Evolutionary conservation across 139 green algal genomes (phyloP).

Genomic region (Chlorella sp.): DNA sequence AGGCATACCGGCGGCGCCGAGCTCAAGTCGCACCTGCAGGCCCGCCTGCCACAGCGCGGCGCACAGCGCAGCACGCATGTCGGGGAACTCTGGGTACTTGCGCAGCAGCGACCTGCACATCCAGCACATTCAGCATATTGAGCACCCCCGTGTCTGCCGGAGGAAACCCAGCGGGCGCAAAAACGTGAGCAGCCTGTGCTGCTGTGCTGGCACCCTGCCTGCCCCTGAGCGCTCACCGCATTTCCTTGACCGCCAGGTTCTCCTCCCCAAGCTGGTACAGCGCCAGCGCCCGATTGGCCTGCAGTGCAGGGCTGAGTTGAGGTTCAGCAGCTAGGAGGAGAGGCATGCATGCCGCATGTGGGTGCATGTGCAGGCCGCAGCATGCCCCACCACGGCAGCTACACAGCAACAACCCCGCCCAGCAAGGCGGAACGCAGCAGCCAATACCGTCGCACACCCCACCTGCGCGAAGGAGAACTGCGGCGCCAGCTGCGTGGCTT

Average conservation of each 20-base stretch:
- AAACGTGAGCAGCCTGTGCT: neutral
- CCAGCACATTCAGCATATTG: too few relatives aligned
- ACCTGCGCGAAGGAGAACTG: constrained; percentile 80
- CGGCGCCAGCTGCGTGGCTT: constrained; percentile 69
- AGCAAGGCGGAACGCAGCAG: neutral
- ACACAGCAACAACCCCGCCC: neutral
- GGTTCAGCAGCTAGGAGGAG: neutral
- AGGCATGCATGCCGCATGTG: neutral
- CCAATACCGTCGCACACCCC: too few relatives aligned
- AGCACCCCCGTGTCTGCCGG: too few relatives aligned
- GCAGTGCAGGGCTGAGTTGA: neutral
- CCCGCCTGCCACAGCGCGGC: constrained; percentile 82
- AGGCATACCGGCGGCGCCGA: too few relatives aligned
- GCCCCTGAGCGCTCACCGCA: constrained; percentile 51
- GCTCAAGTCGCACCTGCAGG: constrained; percentile 36
- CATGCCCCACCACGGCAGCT: too few relatives aligned
- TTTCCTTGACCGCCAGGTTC: constrained; percentile 66
- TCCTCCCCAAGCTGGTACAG: constrained; percentile 74
- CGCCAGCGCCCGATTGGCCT: constrained; percentile 78
- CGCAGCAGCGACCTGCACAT: constrained; percentile 69
- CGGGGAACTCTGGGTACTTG: constrained; percentile 81
- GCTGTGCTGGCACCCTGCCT: neutral
- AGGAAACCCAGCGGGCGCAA: neutral
- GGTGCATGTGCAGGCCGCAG: neutral
- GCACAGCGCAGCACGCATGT: constrained; percentile 84